phyloP scores from a whole-genome alignment of 805 yeast genomes.

The Clavispora phyllophila region DNA sequence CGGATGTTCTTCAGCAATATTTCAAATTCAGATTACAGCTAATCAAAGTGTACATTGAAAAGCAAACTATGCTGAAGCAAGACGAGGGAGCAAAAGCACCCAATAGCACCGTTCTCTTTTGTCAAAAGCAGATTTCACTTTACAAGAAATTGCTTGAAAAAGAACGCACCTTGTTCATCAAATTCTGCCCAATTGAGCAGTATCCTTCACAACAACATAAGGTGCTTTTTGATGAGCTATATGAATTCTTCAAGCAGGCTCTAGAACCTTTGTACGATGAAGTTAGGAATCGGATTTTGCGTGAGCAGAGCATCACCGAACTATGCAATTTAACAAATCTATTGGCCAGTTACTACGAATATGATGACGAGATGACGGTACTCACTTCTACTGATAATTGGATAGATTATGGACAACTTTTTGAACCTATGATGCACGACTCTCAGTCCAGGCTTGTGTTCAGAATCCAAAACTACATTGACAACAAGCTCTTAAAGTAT shows the following conservation, averaged over 20 bases:
- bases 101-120: conserved; percentile 41
- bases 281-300: conserved; percentile 59
- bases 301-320: conserved; percentile 62
- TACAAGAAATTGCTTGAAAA: conserved; percentile 55
- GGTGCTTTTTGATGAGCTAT: conserved; percentile 29
- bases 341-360: conserved; percentile 61
- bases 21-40: conserved; percentile 52
- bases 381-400: conserved; percentile 12
- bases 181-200: conserved; percentile 37
- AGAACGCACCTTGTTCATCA: conserved; percentile 56
- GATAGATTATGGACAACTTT: conserved; percentile 53
- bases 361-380: conserved; percentile 40
- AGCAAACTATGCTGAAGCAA: conserved; percentile 20
- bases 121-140: conserved; percentile 58
- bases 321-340: conserved; percentile 74
- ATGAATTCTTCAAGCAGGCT: conserved; percentile 56
- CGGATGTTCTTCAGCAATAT: conserved; percentile 63
- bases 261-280: conserved; percentile 76
- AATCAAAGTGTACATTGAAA: conserved; percentile 34
- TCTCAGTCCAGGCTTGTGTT: conserved; percentile 78
- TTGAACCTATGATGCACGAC: conserved; percentile 69
- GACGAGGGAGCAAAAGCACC: neutral
- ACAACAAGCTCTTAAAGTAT: conserved; percentile 61
- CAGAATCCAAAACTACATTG: conserved; percentile 69
- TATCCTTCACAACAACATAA: conserved; percentile 15